A percentile compares a stretch with the other conserved stretches of the same genome.
Evolutionary conservation across 805 yeast genomes (phyloP).

Genomic region (Tetrapisispora taiwanensis): DNA sequence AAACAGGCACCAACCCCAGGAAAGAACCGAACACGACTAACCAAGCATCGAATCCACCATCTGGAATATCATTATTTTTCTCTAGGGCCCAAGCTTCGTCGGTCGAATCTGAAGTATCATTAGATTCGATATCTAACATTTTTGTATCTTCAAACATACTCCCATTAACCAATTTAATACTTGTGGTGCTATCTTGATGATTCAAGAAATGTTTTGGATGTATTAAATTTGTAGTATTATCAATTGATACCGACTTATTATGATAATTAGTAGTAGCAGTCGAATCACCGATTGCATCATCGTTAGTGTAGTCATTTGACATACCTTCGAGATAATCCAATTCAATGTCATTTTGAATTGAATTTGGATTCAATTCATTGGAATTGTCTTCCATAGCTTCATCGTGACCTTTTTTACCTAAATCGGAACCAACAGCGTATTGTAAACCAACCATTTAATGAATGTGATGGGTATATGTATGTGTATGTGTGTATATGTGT

Average conservation of each 20-base stretch:
- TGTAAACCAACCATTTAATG: slow-evolving; percentile 1
- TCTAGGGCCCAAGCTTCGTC: slow-evolving; percentile 5
- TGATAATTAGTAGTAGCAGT: background rate
- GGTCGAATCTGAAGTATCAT: background rate
- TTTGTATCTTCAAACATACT: slow-evolving; percentile 2
- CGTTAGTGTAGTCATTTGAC: background rate
- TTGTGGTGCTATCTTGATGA: slow-evolving; percentile 1
- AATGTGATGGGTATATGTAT: background rate
- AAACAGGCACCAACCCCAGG: slow-evolving; percentile 46
- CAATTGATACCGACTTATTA: background rate
- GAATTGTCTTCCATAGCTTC: background rate
- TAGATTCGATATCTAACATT: background rate
- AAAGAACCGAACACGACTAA: slow-evolving; percentile 50
- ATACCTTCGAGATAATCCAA: slow-evolving; percentile 4
- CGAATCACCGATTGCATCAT: background rate
- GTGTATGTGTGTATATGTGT: no score
- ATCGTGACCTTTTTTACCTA: background rate
- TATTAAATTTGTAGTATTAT: background rate
- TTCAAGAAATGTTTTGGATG: slow-evolving; percentile 1
- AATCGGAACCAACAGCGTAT: background rate
- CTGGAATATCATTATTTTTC: slow-evolving; percentile 30
- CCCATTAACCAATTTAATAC: slow-evolving; percentile 2
- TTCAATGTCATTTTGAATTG: background rate
- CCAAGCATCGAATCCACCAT: slow-evolving; percentile 53
- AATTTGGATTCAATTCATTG: no score